phyloP scores from a whole-genome alignment of 1,284 basidiomycete genomes.

The Melampsora larici-populina region DNA sequence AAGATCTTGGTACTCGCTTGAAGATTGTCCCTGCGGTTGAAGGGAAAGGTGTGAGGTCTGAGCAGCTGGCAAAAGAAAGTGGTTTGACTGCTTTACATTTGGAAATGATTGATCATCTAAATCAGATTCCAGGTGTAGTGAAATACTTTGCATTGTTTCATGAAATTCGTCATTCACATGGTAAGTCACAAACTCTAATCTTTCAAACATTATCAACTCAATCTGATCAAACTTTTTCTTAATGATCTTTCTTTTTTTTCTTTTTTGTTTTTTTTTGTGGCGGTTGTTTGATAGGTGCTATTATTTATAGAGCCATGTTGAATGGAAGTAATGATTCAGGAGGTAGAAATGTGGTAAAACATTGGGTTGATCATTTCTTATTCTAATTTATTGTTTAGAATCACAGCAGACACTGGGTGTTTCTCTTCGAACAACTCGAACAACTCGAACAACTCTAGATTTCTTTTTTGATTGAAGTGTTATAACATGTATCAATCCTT shows the following conservation, averaged over 20 bases:
- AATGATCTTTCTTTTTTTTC: not conserved
- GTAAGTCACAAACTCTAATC: too few relatives aligned
- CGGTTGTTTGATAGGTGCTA: conserved; percentile 15
- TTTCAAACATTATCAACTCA: not conserved
- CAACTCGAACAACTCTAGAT: too few relatives aligned
- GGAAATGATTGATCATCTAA: conserved; percentile 24
- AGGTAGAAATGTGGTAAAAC: conserved; percentile 1
- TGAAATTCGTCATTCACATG: conserved; percentile 23
- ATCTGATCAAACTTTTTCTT: not conserved
- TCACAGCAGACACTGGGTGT: too few relatives aligned
- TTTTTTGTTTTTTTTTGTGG: not conserved
- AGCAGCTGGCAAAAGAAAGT: not conserved
- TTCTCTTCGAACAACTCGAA: too few relatives aligned
- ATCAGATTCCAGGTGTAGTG: conserved; percentile 8
- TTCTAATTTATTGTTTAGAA: conserved; percentile 10
- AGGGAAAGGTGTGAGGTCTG: not conserved
- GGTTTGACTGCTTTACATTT: conserved; percentile 25
- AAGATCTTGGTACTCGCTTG: not conserved
- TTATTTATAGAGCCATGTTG: conserved; percentile 22
- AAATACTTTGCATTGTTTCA: conserved; percentile 29
- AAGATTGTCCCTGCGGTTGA: not conserved
- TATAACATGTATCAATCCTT: not conserved
- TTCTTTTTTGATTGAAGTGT: too few relatives aligned
- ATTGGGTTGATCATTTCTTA: conserved; percentile 34
- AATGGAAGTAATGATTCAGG: conserved; percentile 2